Conservation (phyloP, 768 basidiomycete genomes). For the Phlebiopsis flavidoalba region DNA sequence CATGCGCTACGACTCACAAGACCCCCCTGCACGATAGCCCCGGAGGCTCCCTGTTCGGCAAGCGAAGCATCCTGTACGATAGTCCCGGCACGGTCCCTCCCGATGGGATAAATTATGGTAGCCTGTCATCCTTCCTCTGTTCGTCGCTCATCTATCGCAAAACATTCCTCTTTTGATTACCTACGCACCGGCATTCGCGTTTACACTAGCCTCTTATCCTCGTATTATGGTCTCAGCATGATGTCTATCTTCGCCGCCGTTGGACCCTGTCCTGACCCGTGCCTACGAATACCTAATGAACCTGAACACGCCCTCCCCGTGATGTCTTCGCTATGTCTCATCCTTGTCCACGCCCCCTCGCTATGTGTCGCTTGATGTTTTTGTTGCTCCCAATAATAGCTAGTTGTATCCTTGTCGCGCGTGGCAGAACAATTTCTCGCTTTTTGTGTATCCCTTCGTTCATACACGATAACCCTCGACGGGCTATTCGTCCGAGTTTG, state of each 20-base stretch:
- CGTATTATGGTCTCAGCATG: background rate
- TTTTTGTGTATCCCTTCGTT: too few species aligned
- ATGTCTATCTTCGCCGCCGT: background rate
- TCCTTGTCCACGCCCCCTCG: constrained; percentile 6
- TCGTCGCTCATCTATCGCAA: background rate
- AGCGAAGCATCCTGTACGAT: constrained; percentile 51
- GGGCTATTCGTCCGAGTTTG: too few species aligned
- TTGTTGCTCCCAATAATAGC: constrained; percentile 12
- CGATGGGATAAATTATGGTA: constrained; percentile 35
- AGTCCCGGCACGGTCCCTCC: constrained; percentile 70
- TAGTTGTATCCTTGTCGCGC: background rate
- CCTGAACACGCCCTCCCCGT: background rate
- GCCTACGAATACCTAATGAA: background rate
- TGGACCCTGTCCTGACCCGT: background rate
- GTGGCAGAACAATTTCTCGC: background rate
- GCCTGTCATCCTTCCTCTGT: background rate
- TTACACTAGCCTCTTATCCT: background rate
- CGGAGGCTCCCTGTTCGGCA: constrained; percentile 53
- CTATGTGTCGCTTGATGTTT: constrained; percentile 9
- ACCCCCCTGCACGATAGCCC: constrained; percentile 52
- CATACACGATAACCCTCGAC: too few species aligned
- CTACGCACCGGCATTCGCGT: background rate
- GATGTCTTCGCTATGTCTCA: background rate
- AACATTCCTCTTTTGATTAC: background rate
- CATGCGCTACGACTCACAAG: constrained; percentile 35